Evolutionary conservation across 148 eudicot species (phyloP), one percentile per base, ranked within the genome.

Genomic region (Nepenthes mirabilis): DNA sequence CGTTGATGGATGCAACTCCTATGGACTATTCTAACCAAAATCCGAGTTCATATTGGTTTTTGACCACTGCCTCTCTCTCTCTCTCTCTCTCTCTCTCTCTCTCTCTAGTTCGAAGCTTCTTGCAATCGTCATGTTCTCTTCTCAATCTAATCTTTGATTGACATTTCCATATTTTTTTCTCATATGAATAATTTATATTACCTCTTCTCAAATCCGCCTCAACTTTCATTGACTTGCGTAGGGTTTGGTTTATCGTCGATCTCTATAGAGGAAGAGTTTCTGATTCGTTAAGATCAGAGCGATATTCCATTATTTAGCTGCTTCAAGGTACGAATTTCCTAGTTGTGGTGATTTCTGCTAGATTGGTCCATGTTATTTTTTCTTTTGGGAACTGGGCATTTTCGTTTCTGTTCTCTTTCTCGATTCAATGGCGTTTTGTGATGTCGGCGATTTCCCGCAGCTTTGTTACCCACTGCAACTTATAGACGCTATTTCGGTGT

Each of bases 51-150:
- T 65, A 61, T 71, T 68, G 81, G 68, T 77, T 82, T 84, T 85
- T 82, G 91, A 85, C 91, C 76, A 77, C 12, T 62, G 81, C 79
- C 37, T 68, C 61, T 43, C 67, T 34, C 58, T 62, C 33, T 58
- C 69, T 36, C 23, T 60, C 58, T 37, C 62, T 36, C 5, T 40
- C 43, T 7, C 43, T 40, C 43, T 7, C 45, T n/a, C 66, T 55
- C 55, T 54, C 49, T 57, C 59, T 67, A 43, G 33, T 23, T 35
- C 40, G 23, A 23, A 23, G 23, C 23, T 0, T 23, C 23, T 23
- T 23, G 23, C 23, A 23, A 23, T 57, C 71, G 11, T 43, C 58
- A 33, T 37, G 14, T 36, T 43, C 53, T 45, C 14, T 37, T 73
- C 56, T 61, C 47, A 52, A 36, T 56, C 56, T 36, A 35, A 9